Base-by-base conservation (phyloP, 2,329 filamentous ascomycete genomes). In the Dactylonectria estremocensis region DNA sequence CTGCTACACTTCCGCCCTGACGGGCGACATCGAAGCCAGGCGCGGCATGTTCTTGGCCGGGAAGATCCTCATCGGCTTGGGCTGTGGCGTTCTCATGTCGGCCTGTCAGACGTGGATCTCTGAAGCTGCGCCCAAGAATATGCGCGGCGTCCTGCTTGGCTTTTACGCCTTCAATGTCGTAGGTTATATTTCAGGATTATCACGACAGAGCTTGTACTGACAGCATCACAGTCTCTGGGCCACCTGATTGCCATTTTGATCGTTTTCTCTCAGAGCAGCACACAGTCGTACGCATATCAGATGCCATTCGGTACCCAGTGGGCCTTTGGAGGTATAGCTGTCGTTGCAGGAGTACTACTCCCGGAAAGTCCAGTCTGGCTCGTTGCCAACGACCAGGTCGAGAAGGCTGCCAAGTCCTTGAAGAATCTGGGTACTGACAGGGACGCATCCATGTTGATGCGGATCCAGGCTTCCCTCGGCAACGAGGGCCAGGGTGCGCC, bases 121-220 rank as follows among this genome's bases (percentile, higher is more conserved):
- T 4, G 50, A 62, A 22, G 48, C 45, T 37, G 40, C 60, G 1
- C 60, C 60, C 8, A 16, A 28, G 20, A 46, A 45, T 5, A 50
- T 62, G 10, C 60, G 40, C 3, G 52, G 40, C 11, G n/a, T 49
- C 4, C 20, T 56, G 14, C 40, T 62, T 2, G 50, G 60, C 4
- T 62, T 62, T 11, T 62, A 56, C 18, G 50, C 49, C 9, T 62
- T 56, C 40, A 62, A 49, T 31, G 50, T 62, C 20, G 60, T 56
- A 2, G 46, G 58, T 45, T 16, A 5, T 3, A 40, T 40, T 14
- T 28, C 24, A 28, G 37, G 11, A 14, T 16, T 40, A 6, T 2
- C 16, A 5, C 37, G 13, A 16, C 16, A 16, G 37, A 40, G 35
- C 9, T 11, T 13, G 16, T n/a, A 9, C n/a, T 61, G 16, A 53